Evolutionary conservation across 495 filamentous ascomycete species (phyloP).

Genomic region (Penicillium ucsense): DNA sequence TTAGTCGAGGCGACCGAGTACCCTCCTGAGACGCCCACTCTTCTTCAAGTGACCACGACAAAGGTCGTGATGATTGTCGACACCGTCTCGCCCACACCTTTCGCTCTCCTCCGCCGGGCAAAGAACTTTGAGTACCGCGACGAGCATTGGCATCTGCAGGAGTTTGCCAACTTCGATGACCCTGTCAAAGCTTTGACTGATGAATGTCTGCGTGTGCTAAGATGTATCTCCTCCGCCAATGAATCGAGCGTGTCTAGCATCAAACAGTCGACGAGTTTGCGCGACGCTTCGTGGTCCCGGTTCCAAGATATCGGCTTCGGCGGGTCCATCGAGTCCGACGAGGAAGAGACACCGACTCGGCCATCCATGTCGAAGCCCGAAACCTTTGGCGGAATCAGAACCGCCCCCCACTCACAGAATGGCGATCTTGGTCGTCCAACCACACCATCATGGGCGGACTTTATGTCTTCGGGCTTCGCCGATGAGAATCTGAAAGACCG

Average conservation of each 20-base stretch:
- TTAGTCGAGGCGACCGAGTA: conserved; percentile 91
- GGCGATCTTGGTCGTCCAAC: conserved; percentile 72
- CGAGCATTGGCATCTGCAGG: conserved; percentile 69
- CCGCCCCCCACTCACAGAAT: conserved; percentile 49
- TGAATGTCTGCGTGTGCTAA: conserved; percentile 84
- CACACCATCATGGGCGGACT: conserved; percentile 96
- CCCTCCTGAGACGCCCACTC: conserved; percentile 68
- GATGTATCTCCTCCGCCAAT: conserved; percentile 78
- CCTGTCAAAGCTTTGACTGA: conserved; percentile 81
- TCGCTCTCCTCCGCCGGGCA: conserved; percentile 79
- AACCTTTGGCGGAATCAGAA: conserved; percentile 34
- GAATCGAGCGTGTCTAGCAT: conserved; percentile 62
- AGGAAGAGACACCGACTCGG: conserved; percentile 48
- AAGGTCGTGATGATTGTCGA: conserved; percentile 97
- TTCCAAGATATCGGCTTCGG: conserved; percentile 95
- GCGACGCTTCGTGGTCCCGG: conserved; percentile 87
- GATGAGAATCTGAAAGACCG: conserved; percentile 52
- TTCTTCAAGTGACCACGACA: conserved; percentile 71
- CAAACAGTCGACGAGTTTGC: conserved; percentile 58
- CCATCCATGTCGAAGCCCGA: conserved; percentile 20
- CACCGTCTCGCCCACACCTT: conserved; percentile 88
- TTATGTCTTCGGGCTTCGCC: conserved; percentile 84
- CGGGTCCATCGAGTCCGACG: conserved; percentile 58
- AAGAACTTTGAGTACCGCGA: conserved; percentile 94
- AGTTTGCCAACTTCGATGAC: conserved; percentile 82